These are phyloP conservation scores for Trichocladium antarcticum DNA, from an alignment of 495 filamentous ascomycete genomes.

Conservation along the genomic window DNA sequence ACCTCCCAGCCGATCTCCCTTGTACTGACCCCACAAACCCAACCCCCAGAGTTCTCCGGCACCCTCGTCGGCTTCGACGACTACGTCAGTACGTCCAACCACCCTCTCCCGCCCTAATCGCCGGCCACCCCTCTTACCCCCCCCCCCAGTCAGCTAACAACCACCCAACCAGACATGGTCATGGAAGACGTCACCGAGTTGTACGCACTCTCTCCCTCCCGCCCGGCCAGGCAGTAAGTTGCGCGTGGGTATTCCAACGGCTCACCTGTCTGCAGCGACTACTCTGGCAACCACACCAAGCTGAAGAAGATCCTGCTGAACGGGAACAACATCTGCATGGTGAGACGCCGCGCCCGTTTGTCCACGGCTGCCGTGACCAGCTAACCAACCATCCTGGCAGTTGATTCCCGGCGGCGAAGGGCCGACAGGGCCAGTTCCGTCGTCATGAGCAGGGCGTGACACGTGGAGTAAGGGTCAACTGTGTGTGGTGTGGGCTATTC, in stretches of 20 bases:
- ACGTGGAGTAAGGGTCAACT: background rate
- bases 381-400: slow-evolving; percentile 30
- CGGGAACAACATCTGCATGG: slow-evolving; percentile 99
- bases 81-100: slow-evolving; percentile 81
- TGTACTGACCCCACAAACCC: slow-evolving; percentile 2
- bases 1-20: background rate
- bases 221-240: background rate
- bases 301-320: slow-evolving; percentile 92
- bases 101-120: background rate
- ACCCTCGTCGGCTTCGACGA: slow-evolving; percentile 93
- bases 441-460: slow-evolving; percentile 8
- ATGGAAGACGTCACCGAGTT: slow-evolving; percentile 95
- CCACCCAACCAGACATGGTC: slow-evolving; percentile 71
- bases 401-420: slow-evolving; percentile 84
- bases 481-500: no score
- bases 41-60: slow-evolving; percentile 70
- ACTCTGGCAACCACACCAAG: slow-evolving; percentile 72
- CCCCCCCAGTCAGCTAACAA: background rate
- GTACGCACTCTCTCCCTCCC: slow-evolving; percentile 41
- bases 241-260: background rate
- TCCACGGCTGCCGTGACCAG: background rate
- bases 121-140: background rate
- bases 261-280: slow-evolving; percentile 55
- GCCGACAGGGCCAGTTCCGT: slow-evolving; percentile 34
- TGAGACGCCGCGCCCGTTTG: slow-evolving; percentile 27